A percentile compares a stretch with the other conserved stretches of the same genome.
These are phyloP conservation scores for Rhytidhysteron rufulum DNA, from an alignment of 2,329 filamentous ascomycete genomes.

Conservation along the genomic window DNA sequence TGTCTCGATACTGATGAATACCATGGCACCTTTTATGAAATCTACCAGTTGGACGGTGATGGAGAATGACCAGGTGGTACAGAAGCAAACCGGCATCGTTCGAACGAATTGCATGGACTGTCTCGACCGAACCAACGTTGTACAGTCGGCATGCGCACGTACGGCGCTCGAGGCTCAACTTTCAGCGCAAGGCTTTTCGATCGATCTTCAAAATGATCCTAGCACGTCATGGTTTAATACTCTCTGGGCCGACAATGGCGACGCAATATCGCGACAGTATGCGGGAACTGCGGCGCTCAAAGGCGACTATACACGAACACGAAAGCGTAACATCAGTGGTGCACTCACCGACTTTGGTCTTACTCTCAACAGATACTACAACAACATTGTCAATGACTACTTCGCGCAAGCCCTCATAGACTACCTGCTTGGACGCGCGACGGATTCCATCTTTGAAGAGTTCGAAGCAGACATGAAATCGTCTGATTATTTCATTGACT, in stretches of 20 bases:
- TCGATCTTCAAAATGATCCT: slow-evolving; percentile 71
- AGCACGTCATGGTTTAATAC: slow-evolving; percentile 92
- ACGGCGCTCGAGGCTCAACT: slow-evolving; percentile 78
- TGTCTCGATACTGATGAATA: slow-evolving; percentile 73
- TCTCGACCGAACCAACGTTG: slow-evolving; percentile 91
- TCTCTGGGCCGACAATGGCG: slow-evolving; percentile 95
- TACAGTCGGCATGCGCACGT: slow-evolving; percentile 85
- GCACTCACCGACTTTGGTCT: slow-evolving; percentile 88
- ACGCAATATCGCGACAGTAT: slow-evolving; percentile 93
- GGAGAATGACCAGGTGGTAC: slow-evolving; percentile 38
- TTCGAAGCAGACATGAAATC: slow-evolving; percentile 94
- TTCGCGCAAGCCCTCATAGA: slow-evolving; percentile 95
- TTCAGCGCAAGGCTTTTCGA: slow-evolving; percentile 68
- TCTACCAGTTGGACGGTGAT: slow-evolving; percentile 67
- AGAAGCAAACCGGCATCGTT: slow-evolving; percentile 69
- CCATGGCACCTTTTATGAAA: slow-evolving; percentile 64
- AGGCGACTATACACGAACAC: slow-evolving; percentile 89
- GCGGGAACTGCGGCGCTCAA: slow-evolving; percentile 94
- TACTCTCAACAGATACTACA: slow-evolving; percentile 74
- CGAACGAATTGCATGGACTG: slow-evolving; percentile 99
- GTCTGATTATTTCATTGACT: slow-evolving; percentile 83
- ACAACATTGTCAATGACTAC: slow-evolving; percentile 95
- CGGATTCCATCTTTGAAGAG: slow-evolving; percentile 81
- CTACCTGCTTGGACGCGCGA: slow-evolving; percentile 86
- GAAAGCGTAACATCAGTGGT: slow-evolving; percentile 85